Evolutionary conservation across 2,329 filamentous ascomycete species (phyloP).

Genomic region (Calonectria multiphialidica): DNA sequence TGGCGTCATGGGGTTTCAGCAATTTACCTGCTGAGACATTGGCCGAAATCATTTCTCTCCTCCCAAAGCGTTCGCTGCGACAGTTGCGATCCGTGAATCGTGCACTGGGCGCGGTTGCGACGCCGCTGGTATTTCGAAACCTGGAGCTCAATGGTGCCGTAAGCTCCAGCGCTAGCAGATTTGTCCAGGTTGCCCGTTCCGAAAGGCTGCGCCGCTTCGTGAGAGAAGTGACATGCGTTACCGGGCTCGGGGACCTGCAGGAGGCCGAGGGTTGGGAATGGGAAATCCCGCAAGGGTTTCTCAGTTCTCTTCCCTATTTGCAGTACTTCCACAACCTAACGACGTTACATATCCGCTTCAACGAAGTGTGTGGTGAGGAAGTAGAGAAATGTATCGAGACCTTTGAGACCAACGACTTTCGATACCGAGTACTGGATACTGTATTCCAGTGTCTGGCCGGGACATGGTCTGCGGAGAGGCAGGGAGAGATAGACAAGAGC

Average conservation of each 20-base stretch:
- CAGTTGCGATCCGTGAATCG: not conserved
- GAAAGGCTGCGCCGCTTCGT: not conserved
- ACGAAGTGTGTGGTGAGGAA: not conserved
- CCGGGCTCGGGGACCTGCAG: not conserved
- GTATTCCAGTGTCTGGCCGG: slow-evolving; percentile 26
- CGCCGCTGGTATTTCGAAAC: not conserved
- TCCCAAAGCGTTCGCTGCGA: not conserved
- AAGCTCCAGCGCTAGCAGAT: not conserved
- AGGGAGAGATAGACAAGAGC: not conserved
- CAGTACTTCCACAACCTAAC: slow-evolving; percentile 7
- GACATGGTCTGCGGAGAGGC: not conserved
- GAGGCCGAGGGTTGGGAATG: too few relatives aligned
- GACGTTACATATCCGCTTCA: slow-evolving; percentile 17
- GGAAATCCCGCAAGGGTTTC: not conserved
- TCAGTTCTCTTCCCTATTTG: slow-evolving; percentile 12
- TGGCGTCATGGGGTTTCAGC: not conserved
- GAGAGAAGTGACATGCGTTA: not conserved
- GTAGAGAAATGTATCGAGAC: not conserved
- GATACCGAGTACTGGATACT: slow-evolving; percentile 16
- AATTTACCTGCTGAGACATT: not conserved
- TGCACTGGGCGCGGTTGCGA: not conserved
- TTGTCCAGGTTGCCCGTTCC: not conserved
- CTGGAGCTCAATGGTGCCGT: not conserved
- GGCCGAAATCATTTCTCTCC: not conserved
- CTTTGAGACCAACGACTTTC: slow-evolving; percentile 6